Evolutionary conservation across 352 stramenopile genomes (phyloP), one percentile per base, ranked within the genome.

Genomic region (Peronospora tabacina): DNA sequence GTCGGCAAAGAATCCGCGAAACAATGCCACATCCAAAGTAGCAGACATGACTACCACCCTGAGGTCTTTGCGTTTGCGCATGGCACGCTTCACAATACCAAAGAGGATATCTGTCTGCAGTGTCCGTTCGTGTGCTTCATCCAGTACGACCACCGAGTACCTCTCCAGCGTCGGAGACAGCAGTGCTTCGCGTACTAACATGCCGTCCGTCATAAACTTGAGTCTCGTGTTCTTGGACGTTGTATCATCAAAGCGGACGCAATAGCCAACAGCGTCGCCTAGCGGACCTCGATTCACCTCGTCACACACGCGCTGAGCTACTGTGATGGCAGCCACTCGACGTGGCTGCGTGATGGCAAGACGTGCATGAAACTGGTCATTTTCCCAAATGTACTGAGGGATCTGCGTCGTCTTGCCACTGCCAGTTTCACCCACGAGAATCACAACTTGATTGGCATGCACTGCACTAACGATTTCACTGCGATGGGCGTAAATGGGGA

Each of bases 41-140:
- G 96, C 97, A n/a, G 90, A 98, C 94, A 99, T 99, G 51, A 99
- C 90, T 20, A 98, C 82, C 9, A 98, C 82, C 50, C 89, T 92
- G n/a, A 98, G 70, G 48, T 93, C 72, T 33, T 70, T 80, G 29
- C 85, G 76, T 52, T 81, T 84, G 33, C 82, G 61, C 63, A 93
- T 67, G 16, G 85, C 87, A 13, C 72, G 77, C 68, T 91, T 89
- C 39, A 91, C 74, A 55, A 97, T 89, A 6, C 78, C 70, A 54
- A 89, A 90, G 30, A 97, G 61, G 48, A 97, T 96, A 58, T 94
- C 83, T n/a, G 82, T 94, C 67, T 94, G 69, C 39, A 91, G 48
- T 57, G 90, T 95, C 16, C 78, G 75, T 55, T 89, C 87, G 65
- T 90, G 82, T 20, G 75, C 80, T 61, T 97, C 87, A 52, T 98